Conservation (phyloP, 176 grass and related monocot genomes). For the Stipa capillata region DNA sequence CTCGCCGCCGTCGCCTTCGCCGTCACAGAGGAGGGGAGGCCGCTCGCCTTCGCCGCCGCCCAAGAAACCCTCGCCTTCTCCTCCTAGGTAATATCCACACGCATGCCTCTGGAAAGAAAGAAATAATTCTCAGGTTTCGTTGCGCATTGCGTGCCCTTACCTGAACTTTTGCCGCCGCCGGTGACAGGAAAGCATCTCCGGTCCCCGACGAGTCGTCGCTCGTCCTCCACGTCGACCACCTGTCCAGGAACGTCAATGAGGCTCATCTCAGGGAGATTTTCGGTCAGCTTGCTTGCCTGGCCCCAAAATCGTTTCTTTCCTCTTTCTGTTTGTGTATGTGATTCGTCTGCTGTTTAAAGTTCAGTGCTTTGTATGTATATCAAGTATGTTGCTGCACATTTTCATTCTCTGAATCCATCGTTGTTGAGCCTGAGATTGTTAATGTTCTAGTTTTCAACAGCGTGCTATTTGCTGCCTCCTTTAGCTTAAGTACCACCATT, state of each 20-base stretch:
- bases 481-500: neutral
- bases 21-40: neutral
- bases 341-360: neutral
- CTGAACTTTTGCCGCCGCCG: too few relatives aligned
- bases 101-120: constrained; percentile 20
- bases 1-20: constrained; percentile 20
- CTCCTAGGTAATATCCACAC: constrained; percentile 8
- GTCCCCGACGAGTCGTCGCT: constrained; percentile 52
- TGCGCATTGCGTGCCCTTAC: too few relatives aligned
- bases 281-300: constrained; percentile 34
- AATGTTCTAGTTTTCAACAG: neutral
- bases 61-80: constrained; percentile 37
- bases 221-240: constrained; percentile 73
- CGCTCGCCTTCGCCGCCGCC: neutral
- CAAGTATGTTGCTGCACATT: neutral
- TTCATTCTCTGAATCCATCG: neutral
- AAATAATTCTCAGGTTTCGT: too few relatives aligned
- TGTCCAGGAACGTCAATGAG: constrained; percentile 85
- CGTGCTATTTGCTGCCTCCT: neutral
- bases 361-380: neutral
- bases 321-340: neutral
- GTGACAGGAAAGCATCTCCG: constrained; percentile 73
- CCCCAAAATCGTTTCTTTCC: neutral
- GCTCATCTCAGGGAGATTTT: constrained; percentile 93
- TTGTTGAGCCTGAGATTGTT: too few relatives aligned